Base-by-base conservation (phyloP, 768 basidiomycete species). In the Gloeopeniophorella convolvens region DNA sequence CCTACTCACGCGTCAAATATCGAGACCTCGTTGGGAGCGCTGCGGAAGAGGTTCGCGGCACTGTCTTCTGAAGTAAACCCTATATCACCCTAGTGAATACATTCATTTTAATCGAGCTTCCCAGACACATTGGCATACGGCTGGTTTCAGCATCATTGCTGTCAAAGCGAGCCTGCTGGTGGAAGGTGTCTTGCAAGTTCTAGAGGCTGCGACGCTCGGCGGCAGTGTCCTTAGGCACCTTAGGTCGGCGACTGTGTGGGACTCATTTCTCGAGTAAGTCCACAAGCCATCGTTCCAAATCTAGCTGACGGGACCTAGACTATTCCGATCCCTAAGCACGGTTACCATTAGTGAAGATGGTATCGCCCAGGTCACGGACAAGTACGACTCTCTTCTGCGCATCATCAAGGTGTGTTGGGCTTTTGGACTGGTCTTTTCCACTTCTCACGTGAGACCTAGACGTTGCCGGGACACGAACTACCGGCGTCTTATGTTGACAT, bases 141-240 rank as follows among this genome's bases (percentile, higher is more conserved):
- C 4, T n/a, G 1, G 8, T 28, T 30, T 54, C 31, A 34, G 26
- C 9, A 31, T 48, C 15, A 9, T 39, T 27, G 43, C 51, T 11
- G 28, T 56, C 13, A 26, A 56, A 12, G 41, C 54, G 23, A 46
- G 33, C 21, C 54, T 56, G 50, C 33, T 56, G 0, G 28, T 56
- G 5, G 33, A 56, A 11, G 54, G 54, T n/a, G 35, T 47, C 24
- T n/a, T 48, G n/a, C 34, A 47, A 26, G 36, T 56, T 15, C 15
- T 42, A n/a, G 24, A 30, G 28, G 16, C 3, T 18, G 27, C 30
- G 35, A 4, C 6, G 1, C 7, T 42, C 7, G 9, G 6, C 8
- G 2, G 18, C 12, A 20, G 47, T 4, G 18, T 41, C 13, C 18
- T 21, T 15, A 26, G 32, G 39, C 54, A 53, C n/a, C 30, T 56